phyloP scores from a whole-genome alignment of 169 alveolate genomes.

The Haemoproteus tartakovskyi region DNA sequence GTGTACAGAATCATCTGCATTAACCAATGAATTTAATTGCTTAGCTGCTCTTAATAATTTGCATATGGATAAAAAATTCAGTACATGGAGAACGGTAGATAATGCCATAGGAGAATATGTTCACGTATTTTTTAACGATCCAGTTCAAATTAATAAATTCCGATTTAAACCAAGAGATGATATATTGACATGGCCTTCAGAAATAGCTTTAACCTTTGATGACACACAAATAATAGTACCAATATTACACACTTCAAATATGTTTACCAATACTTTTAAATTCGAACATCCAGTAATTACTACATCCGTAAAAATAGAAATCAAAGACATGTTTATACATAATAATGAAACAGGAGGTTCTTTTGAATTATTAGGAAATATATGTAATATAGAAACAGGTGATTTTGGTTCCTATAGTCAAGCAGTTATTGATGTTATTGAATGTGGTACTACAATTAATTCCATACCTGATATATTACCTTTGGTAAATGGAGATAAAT shows the following conservation, averaged over 20 bases:
- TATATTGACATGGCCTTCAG: constrained; percentile 73
- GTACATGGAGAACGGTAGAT: constrained; percentile 72
- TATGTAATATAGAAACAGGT: constrained; percentile 24
- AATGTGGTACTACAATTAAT: constrained; percentile 46
- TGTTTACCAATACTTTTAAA: constrained; percentile 54
- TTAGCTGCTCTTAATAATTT: constrained; percentile 72
- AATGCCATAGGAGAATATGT: constrained; percentile 71
- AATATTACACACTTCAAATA: constrained; percentile 72
- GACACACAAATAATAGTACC: constrained; percentile 65
- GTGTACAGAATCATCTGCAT: constrained; percentile 68
- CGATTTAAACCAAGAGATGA: constrained; percentile 72
- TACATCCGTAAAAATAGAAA: constrained; percentile 63
- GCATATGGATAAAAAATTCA: constrained; percentile 72
- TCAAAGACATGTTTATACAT: constrained; percentile 64
- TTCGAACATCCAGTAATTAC: constrained; percentile 68
- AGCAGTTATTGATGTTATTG: constrained; percentile 50
- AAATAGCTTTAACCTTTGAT: constrained; percentile 68
- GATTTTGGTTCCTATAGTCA: constrained; percentile 5
- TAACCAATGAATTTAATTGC: constrained; percentile 71
- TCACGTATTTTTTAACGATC: constrained; percentile 65
- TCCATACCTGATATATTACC: constrained; percentile 55
- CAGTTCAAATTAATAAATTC: constrained; percentile 70
- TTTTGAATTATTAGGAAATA: constrained; percentile 68
- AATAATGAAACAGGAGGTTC: constrained; percentile 74
- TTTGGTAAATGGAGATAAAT: constrained; percentile 46